Evolutionary conservation across 768 basidiomycete species (phyloP).

Genomic region (Lentinula lateritia): DNA sequence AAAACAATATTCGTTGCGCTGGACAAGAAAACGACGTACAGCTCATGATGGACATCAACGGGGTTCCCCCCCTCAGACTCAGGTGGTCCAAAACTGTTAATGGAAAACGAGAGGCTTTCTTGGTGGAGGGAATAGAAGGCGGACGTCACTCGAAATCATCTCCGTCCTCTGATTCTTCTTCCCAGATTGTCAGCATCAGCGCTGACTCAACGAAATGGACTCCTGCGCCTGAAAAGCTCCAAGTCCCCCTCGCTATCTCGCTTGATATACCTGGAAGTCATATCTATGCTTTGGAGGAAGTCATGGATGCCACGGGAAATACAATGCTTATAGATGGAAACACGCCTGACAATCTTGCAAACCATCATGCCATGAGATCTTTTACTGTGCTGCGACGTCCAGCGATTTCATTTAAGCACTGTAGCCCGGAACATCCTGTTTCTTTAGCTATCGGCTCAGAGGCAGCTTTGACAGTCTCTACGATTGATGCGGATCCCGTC

Average conservation of each 20-base stretch:
- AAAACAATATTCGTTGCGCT: conserved; percentile 56
- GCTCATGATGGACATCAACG: conserved; percentile 59
- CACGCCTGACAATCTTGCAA: conserved; percentile 21
- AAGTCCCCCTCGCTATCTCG: conserved; percentile 63
- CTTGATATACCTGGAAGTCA: conserved; percentile 62
- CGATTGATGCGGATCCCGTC: conserved; percentile 50
- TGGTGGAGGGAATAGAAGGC: conserved; percentile 82
- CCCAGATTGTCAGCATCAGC: background rate
- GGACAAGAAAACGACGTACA: conserved; percentile 57
- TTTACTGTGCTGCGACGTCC: conserved; percentile 71
- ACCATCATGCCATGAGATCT: conserved; percentile 49
- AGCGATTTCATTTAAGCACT: conserved; percentile 65
- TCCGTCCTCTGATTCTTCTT: conserved; percentile 5
- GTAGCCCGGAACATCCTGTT: conserved; percentile 64
- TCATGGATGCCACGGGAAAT: conserved; percentile 83
- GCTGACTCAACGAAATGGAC: conserved; percentile 14
- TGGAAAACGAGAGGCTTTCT: conserved; percentile 60
- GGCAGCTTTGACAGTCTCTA: conserved; percentile 46
- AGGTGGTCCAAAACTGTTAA: conserved; percentile 71
- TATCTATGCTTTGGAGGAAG: conserved; percentile 70
- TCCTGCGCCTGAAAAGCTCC: conserved; percentile 47
- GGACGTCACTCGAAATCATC: conserved; percentile 31
- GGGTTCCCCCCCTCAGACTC: conserved; percentile 73
- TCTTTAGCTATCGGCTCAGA: conserved; percentile 70
- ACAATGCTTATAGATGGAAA: conserved; percentile 37